Base-by-base conservation (phyloP, 177 flowering plant species). In the Telopea speciosissima region DNA sequence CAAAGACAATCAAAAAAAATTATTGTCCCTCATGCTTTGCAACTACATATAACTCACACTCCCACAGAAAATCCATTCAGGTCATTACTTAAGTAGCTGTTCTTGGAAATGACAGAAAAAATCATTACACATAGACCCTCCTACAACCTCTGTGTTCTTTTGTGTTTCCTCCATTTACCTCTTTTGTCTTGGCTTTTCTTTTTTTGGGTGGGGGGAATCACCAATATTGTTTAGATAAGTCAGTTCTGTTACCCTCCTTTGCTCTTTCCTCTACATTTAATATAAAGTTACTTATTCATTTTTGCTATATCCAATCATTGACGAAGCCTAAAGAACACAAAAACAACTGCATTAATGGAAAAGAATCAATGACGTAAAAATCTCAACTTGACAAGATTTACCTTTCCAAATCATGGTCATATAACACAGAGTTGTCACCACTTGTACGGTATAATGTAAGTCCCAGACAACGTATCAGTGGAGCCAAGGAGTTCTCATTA, bases 401-500 rank as follows among this genome's bases (percentile, higher is more conserved):
- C 88, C 98, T 93, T 79, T 91, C 93, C 70, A 93, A 78, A 79
- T 93, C 98, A 83, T 93, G 98, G 74, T 91, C 98, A 81, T 91
- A 93, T 54, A 91, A 72, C 69, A 93, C 86, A 71, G 97, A 93
- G 78, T 93, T 77, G 72, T 94, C 98, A 54, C 93, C 95, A 79
- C 97, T 92, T 21, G 98, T 94, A 62, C 91, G 93, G 73, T 94
- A 94, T 63, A 94, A 72, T 13, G 84, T 74, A 67, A 94, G 98
- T 73, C 93, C 97, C 40, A 90, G 79, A 63, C 75, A 67, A 24
- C 95, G 86, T 73, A 94, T 89, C 26, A 92, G 73, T n/a, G 97
- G 96, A 74, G 98, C 97, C 83, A 94, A 78, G n/a, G 98, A 90
- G 77, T 94, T 94, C 83, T 94, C 97, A 82, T 94, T 88, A 84